A percentile compares a stretch with the other conserved stretches of the same genome.
Conservation (phyloP, 2,329 filamentous ascomycete genomes). For the Microsporum audouinii region DNA sequence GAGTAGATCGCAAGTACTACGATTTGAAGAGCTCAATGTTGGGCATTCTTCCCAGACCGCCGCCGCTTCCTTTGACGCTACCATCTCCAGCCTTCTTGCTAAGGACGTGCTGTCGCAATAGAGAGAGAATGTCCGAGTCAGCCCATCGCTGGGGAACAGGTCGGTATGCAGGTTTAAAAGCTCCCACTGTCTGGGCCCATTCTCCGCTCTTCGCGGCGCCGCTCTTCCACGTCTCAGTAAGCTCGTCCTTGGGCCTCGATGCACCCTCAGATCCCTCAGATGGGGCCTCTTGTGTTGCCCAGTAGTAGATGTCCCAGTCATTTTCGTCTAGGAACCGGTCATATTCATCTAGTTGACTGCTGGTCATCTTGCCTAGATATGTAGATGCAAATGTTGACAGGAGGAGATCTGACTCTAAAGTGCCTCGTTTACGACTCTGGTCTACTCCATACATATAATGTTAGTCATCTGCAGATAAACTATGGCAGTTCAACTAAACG, state of each 20-base stretch:
- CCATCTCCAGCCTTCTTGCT: constrained; percentile 47
- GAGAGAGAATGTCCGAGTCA: constrained; percentile 62
- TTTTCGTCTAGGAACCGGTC: constrained; percentile 95
- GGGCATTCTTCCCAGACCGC: constrained; percentile 39
- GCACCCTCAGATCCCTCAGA: constrained; percentile 8
- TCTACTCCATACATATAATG: constrained; percentile 45
- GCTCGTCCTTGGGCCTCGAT: constrained; percentile 25
- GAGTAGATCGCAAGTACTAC: constrained; percentile 4
- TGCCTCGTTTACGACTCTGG: constrained; percentile 92
- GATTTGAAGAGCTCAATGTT: constrained; percentile 34
- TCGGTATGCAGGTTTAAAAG: constrained; percentile 84
- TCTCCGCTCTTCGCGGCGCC: constrained; percentile 55
- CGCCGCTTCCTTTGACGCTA: constrained; percentile 25
- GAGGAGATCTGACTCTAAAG: constrained; percentile 87
- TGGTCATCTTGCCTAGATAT: constrained; percentile 63
- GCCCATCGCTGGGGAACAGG: constrained; percentile 80
- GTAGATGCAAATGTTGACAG: constrained; percentile 87
- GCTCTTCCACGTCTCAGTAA: constrained; percentile 40
- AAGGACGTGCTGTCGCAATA: constrained; percentile 72
- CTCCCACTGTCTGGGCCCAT: constrained; percentile 93
- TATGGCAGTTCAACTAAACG: background rate
- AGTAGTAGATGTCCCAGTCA: constrained; percentile 99
- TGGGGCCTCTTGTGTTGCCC: constrained; percentile 73
- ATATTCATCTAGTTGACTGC: constrained; percentile 66
- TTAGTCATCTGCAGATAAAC: background rate